Base-by-base conservation (phyloP, 768 basidiomycete species). In the Exidia glandulosa region DNA sequence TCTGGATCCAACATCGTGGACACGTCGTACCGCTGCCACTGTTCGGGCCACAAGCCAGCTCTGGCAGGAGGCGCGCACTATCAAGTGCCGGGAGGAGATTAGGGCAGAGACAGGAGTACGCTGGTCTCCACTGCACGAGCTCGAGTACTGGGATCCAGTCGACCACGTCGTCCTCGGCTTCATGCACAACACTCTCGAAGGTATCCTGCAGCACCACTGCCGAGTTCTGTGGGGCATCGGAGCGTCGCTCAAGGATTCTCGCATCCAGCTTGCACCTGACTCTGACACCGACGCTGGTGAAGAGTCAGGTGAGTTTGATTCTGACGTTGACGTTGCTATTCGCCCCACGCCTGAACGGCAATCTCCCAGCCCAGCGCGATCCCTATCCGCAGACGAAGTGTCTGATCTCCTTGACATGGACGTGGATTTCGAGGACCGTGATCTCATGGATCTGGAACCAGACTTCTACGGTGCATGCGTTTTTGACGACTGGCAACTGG, bases 101-200 rank as follows among this genome's bases (percentile, higher is more conserved):
- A 27, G 23, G 1, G 41, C 41, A 4, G 13, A n/a, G 57, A 66
- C 56, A 58, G 73, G 73, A 36, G 64, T 72, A 0, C 59, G 65
- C 16, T 73, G 68, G 68, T 66, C 70, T n/a, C 60, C 67, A 33
- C 41, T 72, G 12, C 65, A 68, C 59, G 31, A 57, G 32, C 60
- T 73, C 14, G 63, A 63, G 23, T 72, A 72, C 50, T 69, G 70
- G 65, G 65, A 72, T 41, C 70, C 71, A 56, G 66, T 72, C 14
- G 56, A 61, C 10, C 66, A 68, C 64, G 56, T 65, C 33, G 32
- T 71, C 16, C 63, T 73, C 34, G 71, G 70, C 3, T 63, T 66
- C 57, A 69, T 73, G 67, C 71, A 72, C 56, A 70, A 70, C 54
- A 67, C 62, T 62, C 48, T 70, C 2, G 67, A 68, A 59, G 69